phyloP scores from a whole-genome alignment of 352 stramenopile species.

The Thraustotheca clavata region DNA sequence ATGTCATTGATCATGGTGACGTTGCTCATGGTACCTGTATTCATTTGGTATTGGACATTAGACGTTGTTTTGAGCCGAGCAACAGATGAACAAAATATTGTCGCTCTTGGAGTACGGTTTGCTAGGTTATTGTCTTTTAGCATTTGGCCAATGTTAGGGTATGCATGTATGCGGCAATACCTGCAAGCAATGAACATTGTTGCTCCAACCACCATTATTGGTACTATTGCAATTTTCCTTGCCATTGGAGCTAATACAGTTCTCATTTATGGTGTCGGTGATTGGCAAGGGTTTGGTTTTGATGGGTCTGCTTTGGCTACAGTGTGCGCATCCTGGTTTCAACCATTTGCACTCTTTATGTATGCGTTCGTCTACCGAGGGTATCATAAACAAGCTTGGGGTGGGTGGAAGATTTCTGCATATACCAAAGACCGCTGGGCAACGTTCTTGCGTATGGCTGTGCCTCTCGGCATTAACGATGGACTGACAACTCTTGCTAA shows the following conservation, averaged over 20 bases:
- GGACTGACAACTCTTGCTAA: constrained; percentile 71
- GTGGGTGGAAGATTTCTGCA: constrained; percentile 39
- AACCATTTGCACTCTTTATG: constrained; percentile 47
- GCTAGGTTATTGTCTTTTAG: constrained; percentile 45
- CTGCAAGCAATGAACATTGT: constrained; percentile 74
- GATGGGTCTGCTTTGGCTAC: constrained; percentile 64
- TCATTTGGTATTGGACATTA: constrained; percentile 54
- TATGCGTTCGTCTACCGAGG: constrained; percentile 76
- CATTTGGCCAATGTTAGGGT: constrained; percentile 33
- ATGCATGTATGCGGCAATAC: constrained; percentile 43
- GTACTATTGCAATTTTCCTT: constrained; percentile 52
- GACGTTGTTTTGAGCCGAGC: constrained; percentile 16
- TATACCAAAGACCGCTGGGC: constrained; percentile 50
- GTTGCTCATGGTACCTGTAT: constrained; percentile 41
- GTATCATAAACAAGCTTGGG: constrained; percentile 78
- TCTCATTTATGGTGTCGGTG: constrained; percentile 71
- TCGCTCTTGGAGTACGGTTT: constrained; percentile 49
- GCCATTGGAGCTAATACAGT: constrained; percentile 59
- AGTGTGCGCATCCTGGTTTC: constrained; percentile 60
- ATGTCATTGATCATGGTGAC: constrained; percentile 42
- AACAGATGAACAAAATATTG: constrained; percentile 44
- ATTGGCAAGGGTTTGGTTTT: constrained; percentile 47
- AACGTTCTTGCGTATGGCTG: constrained; percentile 49
- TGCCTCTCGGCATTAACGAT: constrained; percentile 70
- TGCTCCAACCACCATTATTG: constrained; percentile 66